These are phyloP conservation scores for Buddleja alternifolia DNA, from an alignment of 257 asterid species.

Conservation along the genomic window DNA sequence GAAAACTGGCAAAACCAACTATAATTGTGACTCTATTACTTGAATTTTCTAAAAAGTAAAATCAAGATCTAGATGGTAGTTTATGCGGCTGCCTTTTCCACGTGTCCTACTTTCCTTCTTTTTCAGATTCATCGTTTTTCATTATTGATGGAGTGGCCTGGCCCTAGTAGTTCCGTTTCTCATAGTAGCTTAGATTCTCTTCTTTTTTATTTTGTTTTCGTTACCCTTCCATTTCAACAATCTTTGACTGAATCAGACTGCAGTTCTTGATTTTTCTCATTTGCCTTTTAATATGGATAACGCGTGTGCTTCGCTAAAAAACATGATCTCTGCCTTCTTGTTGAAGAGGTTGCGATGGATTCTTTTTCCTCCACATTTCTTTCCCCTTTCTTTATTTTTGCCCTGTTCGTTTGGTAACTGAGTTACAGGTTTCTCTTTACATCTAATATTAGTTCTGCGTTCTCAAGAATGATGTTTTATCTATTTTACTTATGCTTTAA, in stretches of 20 bases:
- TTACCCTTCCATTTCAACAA: background rate
- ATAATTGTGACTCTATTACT: background rate
- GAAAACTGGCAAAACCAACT: background rate
- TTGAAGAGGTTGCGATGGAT: background rate
- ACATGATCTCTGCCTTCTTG: background rate
- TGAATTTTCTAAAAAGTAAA: background rate
- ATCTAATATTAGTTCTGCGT: background rate
- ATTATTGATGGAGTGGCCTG: slow-evolving; percentile 1
- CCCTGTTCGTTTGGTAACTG: no score
- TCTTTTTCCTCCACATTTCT: background rate
- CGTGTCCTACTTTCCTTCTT: background rate
- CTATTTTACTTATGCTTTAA: background rate
- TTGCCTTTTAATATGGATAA: background rate
- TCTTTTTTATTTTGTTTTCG: background rate
- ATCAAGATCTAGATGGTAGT: slow-evolving; percentile 10
- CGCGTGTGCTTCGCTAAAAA: background rate
- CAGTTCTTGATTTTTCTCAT: background rate
- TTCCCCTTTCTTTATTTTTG: background rate
- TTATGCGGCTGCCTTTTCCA: slow-evolving; percentile 16
- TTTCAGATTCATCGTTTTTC: background rate
- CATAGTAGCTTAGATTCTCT: background rate
- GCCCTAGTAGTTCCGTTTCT: background rate
- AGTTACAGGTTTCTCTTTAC: background rate
- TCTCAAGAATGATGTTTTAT: background rate
- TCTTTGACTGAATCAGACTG: background rate